phyloP scores from a whole-genome alignment of 495 filamentous ascomycete species.

The Ascobolus immersus region DNA sequence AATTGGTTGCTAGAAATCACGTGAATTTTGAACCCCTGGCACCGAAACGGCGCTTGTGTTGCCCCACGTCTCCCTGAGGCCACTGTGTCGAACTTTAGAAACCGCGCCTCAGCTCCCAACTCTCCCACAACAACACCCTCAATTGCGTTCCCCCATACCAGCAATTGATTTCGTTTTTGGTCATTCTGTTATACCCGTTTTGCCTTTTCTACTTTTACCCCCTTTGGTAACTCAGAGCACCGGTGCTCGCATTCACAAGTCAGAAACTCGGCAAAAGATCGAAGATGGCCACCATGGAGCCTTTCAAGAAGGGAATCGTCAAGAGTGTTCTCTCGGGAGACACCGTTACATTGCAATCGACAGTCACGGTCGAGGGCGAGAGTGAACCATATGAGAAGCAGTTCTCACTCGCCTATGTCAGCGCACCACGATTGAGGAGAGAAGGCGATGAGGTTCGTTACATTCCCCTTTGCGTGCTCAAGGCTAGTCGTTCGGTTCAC shows the following conservation, averaged over 20 bases:
- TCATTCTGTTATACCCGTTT: background rate
- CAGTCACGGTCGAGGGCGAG: conserved; percentile 38
- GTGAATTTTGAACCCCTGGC: no score
- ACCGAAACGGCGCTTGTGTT: no score
- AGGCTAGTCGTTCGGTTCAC: no score
- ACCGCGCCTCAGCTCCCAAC: no score
- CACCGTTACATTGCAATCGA: conserved; percentile 51
- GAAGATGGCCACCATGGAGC: conserved; percentile 7
- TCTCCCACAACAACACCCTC: no score
- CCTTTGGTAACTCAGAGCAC: background rate
- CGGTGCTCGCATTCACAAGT: no score
- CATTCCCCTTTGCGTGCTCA: no score
- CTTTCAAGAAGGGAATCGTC: conserved; percentile 51
- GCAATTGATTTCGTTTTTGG: background rate
- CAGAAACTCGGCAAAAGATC: background rate
- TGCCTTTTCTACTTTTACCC: background rate
- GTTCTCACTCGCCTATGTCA: conserved; percentile 74
- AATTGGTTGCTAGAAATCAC: no score
- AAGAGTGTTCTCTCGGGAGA: conserved; percentile 87
- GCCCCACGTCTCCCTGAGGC: no score
- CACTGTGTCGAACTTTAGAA: no score
- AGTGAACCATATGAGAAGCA: conserved; percentile 36
- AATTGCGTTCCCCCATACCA: no score
- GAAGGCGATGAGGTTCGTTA: conserved; percentile 62
- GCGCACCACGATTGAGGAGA: conserved; percentile 57